Evolutionary conservation across 2,329 filamentous ascomycete genomes (phyloP), one percentile per base, ranked within the genome.

Genomic region (Parastagonospora nodorum): DNA sequence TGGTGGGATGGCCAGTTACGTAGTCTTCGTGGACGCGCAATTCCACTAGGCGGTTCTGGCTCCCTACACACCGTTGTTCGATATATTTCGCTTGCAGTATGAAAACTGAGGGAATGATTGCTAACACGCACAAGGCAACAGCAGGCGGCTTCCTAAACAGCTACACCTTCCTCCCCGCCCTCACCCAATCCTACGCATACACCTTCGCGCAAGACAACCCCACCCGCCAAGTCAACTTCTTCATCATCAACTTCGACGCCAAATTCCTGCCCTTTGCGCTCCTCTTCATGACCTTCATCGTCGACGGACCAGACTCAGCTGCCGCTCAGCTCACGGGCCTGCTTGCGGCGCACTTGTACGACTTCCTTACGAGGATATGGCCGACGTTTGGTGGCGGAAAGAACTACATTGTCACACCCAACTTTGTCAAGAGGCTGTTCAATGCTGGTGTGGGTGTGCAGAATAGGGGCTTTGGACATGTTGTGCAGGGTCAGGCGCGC

Each of bases 321-420:
- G 68, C 89, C 48, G 66, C 86, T 4, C 86, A 95, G 67, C 73
- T 85, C 4, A 89, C 84, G 30, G 94, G 94, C n/a, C 80, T 99
- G 9, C 58, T 96, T 37, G 90, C 92, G 10, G 92, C 92, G 4
- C 94, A 99, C 72, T 67, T 94, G 15, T 96, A 91, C 74, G 90
- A 97, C 71, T 99, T 97, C 68, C 74, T 97, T 42, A 91, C 89
- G 2, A 84, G 90, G 42, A 82, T 97, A 36, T 97, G 92, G 80
- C 94, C 94, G 5, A 85, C 89, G 48, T 94, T 94, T 68, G 93
- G 92, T 29, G 89, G 90, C 48, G 94, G 94, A 0, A 80, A 79
- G 44, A 96, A 92, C 67, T 81, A 88, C 42, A 80, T 97, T 31
- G 79, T 81, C 11, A 94, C 92, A 0, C 94, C 94, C 2, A 71